Evolutionary conservation across 768 basidiomycete genomes (phyloP).

Genomic region (Cubamyces sp.): DNA sequence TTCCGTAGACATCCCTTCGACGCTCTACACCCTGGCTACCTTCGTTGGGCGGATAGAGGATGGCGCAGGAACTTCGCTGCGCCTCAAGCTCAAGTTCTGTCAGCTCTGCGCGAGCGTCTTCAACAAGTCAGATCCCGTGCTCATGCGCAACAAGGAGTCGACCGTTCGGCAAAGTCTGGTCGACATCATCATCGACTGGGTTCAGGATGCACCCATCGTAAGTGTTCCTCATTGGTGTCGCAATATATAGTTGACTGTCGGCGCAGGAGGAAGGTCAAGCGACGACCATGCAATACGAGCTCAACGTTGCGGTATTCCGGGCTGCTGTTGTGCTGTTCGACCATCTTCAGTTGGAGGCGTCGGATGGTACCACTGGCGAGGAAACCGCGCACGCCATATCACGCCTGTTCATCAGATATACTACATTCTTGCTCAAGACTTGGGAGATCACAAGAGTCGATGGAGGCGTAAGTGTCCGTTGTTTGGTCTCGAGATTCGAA

Average conservation of each 20-base stretch:
- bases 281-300: slow-evolving; percentile 54
- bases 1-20: slow-evolving; percentile 64
- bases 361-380: slow-evolving; percentile 60
- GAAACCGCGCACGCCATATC: slow-evolving; percentile 73
- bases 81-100: slow-evolving; percentile 79
- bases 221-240: slow-evolving; percentile 28
- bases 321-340: slow-evolving; percentile 78
- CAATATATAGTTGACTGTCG: background rate
- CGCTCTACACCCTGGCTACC: slow-evolving; percentile 51
- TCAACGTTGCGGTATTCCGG: slow-evolving; percentile 76
- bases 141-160: slow-evolving; percentile 65
- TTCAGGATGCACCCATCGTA: slow-evolving; percentile 57
- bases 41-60: slow-evolving; percentile 69
- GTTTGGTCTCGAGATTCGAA: background rate
- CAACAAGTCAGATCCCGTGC: slow-evolving; percentile 60
- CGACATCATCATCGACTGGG: slow-evolving; percentile 83
- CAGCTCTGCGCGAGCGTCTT: slow-evolving; percentile 70
- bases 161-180: slow-evolving; percentile 69
- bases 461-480: slow-evolving; percentile 28
- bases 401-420: slow-evolving; percentile 80
- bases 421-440: slow-evolving; percentile 63
- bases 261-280: slow-evolving; percentile 40
- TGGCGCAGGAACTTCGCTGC: slow-evolving; percentile 46
- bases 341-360: slow-evolving; percentile 65
- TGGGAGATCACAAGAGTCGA: slow-evolving; percentile 58